These are phyloP conservation scores for Septoria petroselini DNA, from an alignment of 2,329 filamentous ascomycete genomes.

Conservation along the genomic window DNA sequence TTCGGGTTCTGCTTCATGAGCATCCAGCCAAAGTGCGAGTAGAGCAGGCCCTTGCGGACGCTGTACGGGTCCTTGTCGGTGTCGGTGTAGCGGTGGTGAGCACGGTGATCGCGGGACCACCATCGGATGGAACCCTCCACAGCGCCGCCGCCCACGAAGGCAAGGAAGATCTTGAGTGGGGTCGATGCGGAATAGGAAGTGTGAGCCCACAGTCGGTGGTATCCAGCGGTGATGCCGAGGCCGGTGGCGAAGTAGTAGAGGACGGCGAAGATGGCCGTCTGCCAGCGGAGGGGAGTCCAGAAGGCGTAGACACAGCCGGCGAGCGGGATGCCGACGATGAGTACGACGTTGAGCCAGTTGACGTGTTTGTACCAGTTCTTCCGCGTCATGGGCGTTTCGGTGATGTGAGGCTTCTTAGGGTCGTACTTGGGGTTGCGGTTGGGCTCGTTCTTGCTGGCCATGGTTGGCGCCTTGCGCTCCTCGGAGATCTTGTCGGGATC, in stretches of 20 bases:
- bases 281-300: constrained; percentile 70
- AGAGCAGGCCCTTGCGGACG: constrained; percentile 80
- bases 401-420: constrained; percentile 78
- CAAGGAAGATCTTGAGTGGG: constrained; percentile 77
- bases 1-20: constrained; percentile 91
- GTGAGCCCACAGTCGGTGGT: constrained; percentile 84
- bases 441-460: constrained; percentile 42
- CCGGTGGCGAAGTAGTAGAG: constrained; percentile 77
- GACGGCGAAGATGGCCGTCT: constrained; percentile 71
- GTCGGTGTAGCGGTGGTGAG: constrained; percentile 88
- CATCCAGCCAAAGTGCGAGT: constrained; percentile 88
- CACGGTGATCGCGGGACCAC: constrained; percentile 84
- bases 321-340: constrained; percentile 76
- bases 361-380: constrained; percentile 88
- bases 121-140: constrained; percentile 83
- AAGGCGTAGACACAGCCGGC: constrained; percentile 69
- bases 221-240: constrained; percentile 52
- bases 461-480: constrained; percentile 13
- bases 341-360: constrained; percentile 84
- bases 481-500: constrained; percentile 24
- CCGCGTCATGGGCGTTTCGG: constrained; percentile 74
- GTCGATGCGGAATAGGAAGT: constrained; percentile 74
- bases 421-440: constrained; percentile 54
- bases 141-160: constrained; percentile 75
- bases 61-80: constrained; percentile 91